Evolutionary conservation across 2,329 filamentous ascomycete genomes (phyloP), one percentile per base, ranked within the genome.

Genomic region (Diaporthe sp.): DNA sequence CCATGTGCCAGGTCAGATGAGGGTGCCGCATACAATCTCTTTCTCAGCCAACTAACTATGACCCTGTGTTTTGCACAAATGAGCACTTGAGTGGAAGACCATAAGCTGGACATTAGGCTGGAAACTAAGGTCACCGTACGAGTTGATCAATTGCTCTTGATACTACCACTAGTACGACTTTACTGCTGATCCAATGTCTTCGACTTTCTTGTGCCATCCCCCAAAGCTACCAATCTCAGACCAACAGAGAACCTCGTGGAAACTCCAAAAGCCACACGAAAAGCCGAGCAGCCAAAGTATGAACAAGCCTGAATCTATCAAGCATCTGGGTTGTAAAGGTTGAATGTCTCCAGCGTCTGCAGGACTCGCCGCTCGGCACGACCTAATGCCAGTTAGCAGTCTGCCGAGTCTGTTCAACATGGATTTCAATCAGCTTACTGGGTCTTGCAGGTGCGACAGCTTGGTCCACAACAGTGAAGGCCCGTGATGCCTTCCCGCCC

Each of bases 391-490:
- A 25, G 34, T 70, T n/a, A 70, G 34, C 7, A 22, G 42, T 31
- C 9, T 28, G 22, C n/a, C 31, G 19, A 65, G 28, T 31, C 8
- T 34, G 5, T 10, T 10, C 5, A 22, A 22, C 2, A 7, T 22
- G 5, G 9, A 19, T 13, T 0, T 25, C 1, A 8, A 60, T n/a
- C 17, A 31, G 31, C 75, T 34, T 72, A 76, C 75, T 57, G 31
- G 75, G 75, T 42, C 44, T 68, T 7, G n/a, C 44, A 2, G 67
- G 55, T 15, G 22, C 39, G 31, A 19, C 39, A 19, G 22, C 25
- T 22, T 75, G 46, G 44, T 62, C 4, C n/a, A 68, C 51, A 6
- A 76, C 72, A 4, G 4, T 71, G 49, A 76, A 37, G 28, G 37
- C 42, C 25, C 72, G 61, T 13, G 74, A 71, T 8, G 71, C 13